Percentiles rank a stretch among this genome's conserved stretches.
Conservation (phyloP, 2,329 filamentous ascomycete species). For the Sphaceloma murrayae region DNA sequence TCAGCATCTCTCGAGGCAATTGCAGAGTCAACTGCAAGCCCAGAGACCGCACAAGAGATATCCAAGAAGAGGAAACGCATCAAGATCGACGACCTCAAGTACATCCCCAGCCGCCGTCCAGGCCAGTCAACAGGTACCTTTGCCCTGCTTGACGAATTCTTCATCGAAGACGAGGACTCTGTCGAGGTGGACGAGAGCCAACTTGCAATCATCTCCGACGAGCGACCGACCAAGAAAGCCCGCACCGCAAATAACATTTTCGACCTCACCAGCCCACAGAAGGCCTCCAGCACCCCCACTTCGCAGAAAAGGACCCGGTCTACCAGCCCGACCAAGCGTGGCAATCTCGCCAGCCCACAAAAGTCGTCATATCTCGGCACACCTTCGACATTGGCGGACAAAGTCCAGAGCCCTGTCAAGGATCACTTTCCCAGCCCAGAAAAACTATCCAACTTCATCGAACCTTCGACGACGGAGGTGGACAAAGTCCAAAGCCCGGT, state of each 20-base stretch:
- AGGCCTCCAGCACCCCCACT: background rate
- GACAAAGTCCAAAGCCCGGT: background rate
- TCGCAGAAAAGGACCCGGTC: constrained; percentile 13
- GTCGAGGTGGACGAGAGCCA: constrained; percentile 17
- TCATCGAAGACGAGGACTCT: constrained; percentile 17
- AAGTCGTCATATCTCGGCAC: constrained; percentile 7
- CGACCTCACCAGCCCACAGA: constrained; percentile 15
- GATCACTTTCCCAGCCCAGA: constrained; percentile 4
- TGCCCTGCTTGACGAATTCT: constrained; percentile 19
- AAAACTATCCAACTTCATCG: constrained; percentile 2
- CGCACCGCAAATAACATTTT: constrained; percentile 20
- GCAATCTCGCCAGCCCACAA: constrained; percentile 3
- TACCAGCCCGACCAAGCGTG: constrained; percentile 1
- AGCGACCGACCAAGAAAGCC: constrained; percentile 17
- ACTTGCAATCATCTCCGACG: constrained; percentile 6
- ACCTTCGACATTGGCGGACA: constrained; percentile 7
- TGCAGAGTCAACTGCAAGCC: background rate
- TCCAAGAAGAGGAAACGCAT: constrained; percentile 18
- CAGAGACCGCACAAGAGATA: background rate
- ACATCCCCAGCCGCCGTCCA: constrained; percentile 18
- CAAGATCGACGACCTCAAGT: constrained; percentile 19
- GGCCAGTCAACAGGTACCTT: constrained; percentile 19
- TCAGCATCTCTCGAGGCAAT: background rate
- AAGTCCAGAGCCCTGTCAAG: background rate
- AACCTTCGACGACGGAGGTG: background rate